Conservation (phyloP, 371 early-diverging fungal genomes). For the Encephalitozoon intestinalis region DNA sequence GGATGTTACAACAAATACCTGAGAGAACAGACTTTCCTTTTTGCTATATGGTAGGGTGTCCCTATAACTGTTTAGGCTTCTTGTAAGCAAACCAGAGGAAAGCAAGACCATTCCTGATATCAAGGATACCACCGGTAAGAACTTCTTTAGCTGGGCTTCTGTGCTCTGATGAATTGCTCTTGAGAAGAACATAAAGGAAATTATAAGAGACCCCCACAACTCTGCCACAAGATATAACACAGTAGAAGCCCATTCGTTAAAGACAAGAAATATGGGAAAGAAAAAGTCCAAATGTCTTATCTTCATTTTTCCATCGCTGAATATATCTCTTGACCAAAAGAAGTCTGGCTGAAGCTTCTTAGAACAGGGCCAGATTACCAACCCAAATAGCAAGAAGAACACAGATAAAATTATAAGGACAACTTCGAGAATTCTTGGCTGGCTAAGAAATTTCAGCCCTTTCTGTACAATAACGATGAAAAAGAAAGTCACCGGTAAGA, state of each 20-base stretch:
- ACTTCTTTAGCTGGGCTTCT: constrained; percentile 10
- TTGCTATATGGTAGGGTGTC: background rate
- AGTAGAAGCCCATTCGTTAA: constrained; percentile 55
- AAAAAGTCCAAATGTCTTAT: background rate
- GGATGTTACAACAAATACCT: background rate
- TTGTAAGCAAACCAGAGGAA: background rate
- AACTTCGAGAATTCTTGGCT: constrained; percentile 39
- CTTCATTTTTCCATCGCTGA: constrained; percentile 30
- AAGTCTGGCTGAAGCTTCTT: constrained; percentile 15
- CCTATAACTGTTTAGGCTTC: background rate
- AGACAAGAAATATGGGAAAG: constrained; percentile 30
- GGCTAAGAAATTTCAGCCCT: constrained; percentile 19
- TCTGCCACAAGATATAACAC: constrained; percentile 50
- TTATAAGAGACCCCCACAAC: constrained; percentile 52
- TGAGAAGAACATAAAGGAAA: constrained; percentile 53
- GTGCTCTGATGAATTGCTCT: constrained; percentile 53
- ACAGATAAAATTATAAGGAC: constrained; percentile 38
- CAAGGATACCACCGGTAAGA: background rate
- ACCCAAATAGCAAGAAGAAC: constrained; percentile 43
- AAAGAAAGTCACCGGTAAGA: constrained; percentile 44
- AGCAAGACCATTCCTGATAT: background rate
- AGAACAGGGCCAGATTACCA: constrained; percentile 34
- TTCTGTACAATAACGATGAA: constrained; percentile 48
- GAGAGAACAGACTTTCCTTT: background rate
- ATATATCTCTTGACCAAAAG: constrained; percentile 21